These are phyloP conservation scores for Mucor racemosus DNA, from an alignment of 371 early-diverging fungal genomes.

Conservation along the genomic window DNA sequence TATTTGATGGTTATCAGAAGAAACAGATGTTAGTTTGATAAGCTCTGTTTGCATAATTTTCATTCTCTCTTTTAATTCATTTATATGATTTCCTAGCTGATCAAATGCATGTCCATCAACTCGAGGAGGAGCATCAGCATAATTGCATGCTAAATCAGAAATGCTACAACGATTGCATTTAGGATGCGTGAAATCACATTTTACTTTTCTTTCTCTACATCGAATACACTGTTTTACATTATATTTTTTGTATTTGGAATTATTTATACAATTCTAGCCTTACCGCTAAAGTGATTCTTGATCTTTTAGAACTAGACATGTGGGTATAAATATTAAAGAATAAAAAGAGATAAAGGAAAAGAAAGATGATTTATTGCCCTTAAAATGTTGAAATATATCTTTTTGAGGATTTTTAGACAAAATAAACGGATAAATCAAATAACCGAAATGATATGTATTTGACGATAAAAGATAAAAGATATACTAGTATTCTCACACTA, in stretches of 20 bases:
- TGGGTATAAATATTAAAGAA: slow-evolving; percentile 11
- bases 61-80: slow-evolving; percentile 51
- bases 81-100: slow-evolving; percentile 50
- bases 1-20: slow-evolving; percentile 44
- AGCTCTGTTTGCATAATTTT: slow-evolving; percentile 47
- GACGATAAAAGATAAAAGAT: background rate
- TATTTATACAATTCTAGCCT: background rate
- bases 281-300: slow-evolving; percentile 48
- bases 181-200: slow-evolving; percentile 66
- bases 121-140: slow-evolving; percentile 54
- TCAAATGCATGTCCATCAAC: slow-evolving; percentile 62
- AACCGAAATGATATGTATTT: too few relatives aligned
- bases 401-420: too few relatives aligned
- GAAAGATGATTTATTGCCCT: background rate
- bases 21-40: slow-evolving; percentile 50
- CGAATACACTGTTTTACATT: slow-evolving; percentile 43
- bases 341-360: background rate
- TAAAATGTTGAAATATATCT: too few relatives aligned
- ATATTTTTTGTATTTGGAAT: background rate
- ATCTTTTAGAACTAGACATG: slow-evolving; percentile 22
- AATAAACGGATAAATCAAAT: too few relatives aligned
- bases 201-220: slow-evolving; percentile 66
- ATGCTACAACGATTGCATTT: slow-evolving; percentile 59
- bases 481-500: background rate
- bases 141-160: slow-evolving; percentile 51